phyloP scores from a whole-genome alignment of 495 filamentous ascomycete species.

The Aspergillus hancockii region DNA sequence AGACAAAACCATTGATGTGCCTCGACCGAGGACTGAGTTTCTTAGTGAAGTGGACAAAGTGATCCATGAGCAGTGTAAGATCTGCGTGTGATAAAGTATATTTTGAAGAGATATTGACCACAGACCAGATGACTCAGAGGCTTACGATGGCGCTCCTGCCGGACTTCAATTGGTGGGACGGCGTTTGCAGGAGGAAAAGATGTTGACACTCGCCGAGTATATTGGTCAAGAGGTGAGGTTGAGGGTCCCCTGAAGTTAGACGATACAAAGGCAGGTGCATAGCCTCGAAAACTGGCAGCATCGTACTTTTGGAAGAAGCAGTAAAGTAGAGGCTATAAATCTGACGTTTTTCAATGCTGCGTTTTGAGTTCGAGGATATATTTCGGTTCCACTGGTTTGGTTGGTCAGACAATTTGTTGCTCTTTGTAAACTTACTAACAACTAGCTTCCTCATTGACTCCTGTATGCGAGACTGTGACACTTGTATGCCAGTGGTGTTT shows the following conservation, averaged over 20 bases:
- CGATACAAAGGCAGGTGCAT: background rate
- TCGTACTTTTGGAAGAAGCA: no score
- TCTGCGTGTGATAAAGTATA: background rate
- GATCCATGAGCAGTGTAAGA: constrained; percentile 54
- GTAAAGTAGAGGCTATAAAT: no score
- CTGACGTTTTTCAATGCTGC: no score
- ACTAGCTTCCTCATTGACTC: no score
- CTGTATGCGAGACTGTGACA: no score
- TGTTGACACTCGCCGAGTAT: constrained; percentile 43
- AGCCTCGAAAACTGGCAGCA: background rate
- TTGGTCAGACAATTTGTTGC: no score
- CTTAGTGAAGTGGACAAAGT: constrained; percentile 43
- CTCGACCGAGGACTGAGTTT: constrained; percentile 34
- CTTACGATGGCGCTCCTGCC: constrained; percentile 57
- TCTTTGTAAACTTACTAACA: no score
- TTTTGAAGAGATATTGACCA: constrained; percentile 8
- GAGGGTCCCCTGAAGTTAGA: background rate
- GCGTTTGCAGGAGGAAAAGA: constrained; percentile 56
- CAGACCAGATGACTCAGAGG: constrained; percentile 49
- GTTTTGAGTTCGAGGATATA: no score
- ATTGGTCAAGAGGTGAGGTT: constrained; percentile 20
- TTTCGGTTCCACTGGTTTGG: no score
- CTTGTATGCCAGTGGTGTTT: no score
- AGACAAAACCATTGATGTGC: constrained; percentile 54
- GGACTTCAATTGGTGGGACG: constrained; percentile 54